A percentile compares a stretch with the other conserved stretches of the same genome.
Evolutionary conservation across 352 stramenopile genomes (phyloP).

Genomic region (Paralagenidium karlingii): DNA sequence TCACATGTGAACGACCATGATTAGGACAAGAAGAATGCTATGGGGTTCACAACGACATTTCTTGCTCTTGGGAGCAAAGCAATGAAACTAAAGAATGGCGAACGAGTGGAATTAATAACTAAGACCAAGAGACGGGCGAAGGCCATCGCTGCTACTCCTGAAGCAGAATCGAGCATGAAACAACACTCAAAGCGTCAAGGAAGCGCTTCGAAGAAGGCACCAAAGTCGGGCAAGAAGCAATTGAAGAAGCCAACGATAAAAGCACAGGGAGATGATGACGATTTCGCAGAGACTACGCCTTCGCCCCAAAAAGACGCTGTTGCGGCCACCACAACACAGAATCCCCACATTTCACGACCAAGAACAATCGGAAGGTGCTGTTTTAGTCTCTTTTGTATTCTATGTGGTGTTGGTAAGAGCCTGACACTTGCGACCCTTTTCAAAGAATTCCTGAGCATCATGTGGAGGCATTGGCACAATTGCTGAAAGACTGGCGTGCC

Average conservation of each 20-base stretch:
- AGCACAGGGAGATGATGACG: conserved; percentile 28
- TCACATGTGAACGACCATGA: background rate
- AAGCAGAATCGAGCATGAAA: conserved; percentile 1
- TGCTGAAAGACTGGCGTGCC: conserved; percentile 80
- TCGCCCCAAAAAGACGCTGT: too few species aligned
- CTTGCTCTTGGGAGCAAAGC: conserved; percentile 41
- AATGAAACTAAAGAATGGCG: conserved; percentile 34
- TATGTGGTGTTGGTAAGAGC: background rate
- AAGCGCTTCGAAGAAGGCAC: conserved; percentile 17
- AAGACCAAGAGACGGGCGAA: too few species aligned
- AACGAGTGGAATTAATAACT: conserved; percentile 62
- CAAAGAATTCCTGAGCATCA: conserved; percentile 52
- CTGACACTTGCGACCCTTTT: background rate
- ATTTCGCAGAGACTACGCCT: conserved; percentile 35
- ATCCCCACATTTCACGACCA: conserved; percentile 34
- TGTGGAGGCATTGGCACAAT: conserved; percentile 53
- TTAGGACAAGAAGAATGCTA: conserved; percentile 72
- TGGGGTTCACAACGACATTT: conserved; percentile 77
- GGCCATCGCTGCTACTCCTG: too few species aligned
- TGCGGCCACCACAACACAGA: conserved; percentile 19
- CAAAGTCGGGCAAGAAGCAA: conserved; percentile 16
- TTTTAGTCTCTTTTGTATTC: background rate
- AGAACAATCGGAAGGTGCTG: conserved; percentile 34
- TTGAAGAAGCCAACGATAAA: conserved; percentile 20
- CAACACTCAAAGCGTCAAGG: too few species aligned